Evolutionary conservation across 352 stramenopile species (phyloP), one percentile per base, ranked within the genome.

Genomic region (Globisporangium cederbergense): DNA sequence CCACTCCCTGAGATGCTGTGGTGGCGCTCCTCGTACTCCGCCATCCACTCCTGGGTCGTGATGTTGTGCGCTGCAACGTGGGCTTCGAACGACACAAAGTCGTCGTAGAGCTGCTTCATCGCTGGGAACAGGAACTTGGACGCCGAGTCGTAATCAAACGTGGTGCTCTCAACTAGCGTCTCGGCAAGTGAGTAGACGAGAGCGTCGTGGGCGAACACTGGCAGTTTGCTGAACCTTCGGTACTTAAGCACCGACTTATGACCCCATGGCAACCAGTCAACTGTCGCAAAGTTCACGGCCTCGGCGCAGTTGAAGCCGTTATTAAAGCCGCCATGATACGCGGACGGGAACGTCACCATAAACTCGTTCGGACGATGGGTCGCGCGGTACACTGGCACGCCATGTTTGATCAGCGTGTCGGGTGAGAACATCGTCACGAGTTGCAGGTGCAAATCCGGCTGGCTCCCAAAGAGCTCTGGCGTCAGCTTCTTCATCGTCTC

Each of bases 261-360:
- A 11, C 90, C 90, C 77, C 81, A 96, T 0, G 90, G 82, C 7
- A 97, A 53, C 90, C 90, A 97, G 62, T 96, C 89, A 28, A 93
- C 59, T 0, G 89, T 95, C 2, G 90, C 90, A 67, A 97, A 97
- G 60, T 97, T 97, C 3, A 96, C 90, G 5, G 90, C 90, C 64
- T 97, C 90, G 2, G 87, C 90, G 53, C 90, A 91, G 55, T 97
- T 98, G 54, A 98, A 98, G 8, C 97, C 98, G 50, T 98, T 93
- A 73, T 97, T 99, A 64, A 99, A 99, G 10, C 98, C 98, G 43
- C 86, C 90, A 70, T 99, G 98, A 68, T 99, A 99, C 0, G 97
- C 89, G 4, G 95, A 96, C 51, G 98, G 98, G 67, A 99, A 99
- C 0, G 98, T 99, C 16, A 99, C 93, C 34, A 99, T 93, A 73